Evolutionary conservation across 2,329 filamentous ascomycete species (phyloP), one percentile per base, ranked within the genome.

Genomic region (Pseudogymnoascus sp.): DNA sequence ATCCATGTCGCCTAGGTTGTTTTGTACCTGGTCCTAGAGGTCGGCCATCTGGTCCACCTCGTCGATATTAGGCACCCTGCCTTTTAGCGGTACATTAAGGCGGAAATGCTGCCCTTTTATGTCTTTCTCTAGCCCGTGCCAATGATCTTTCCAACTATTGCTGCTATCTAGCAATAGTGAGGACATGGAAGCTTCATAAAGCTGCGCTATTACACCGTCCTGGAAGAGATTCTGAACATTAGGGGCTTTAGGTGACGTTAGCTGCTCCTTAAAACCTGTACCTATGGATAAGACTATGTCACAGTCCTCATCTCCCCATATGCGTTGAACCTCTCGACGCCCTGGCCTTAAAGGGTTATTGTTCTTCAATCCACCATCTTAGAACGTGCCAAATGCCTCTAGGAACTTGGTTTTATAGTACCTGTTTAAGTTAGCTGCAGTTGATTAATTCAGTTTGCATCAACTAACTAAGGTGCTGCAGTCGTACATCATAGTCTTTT

Each of bases 111-210:
- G 59, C 25, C 61, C 44, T 38, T 65, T 67, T 37, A 56, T 44
- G 14, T 67, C 63, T 18, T 69, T 44, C 5, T 69, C 61, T n/a
- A 70, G 61, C 16, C 65, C 53, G 53, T 66, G 64, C 61, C 23
- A 63, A 21, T 69, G 60, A 64, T 70, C 68, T 60, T 63, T 62
- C 68, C 64, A 70, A 31, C 60, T 66, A 21, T 56, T 65, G 42
- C 68, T 44, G 14, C 68, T 60, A 59, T 69, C 64, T 21, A 68
- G 62, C 56, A 63, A 68, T 47, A 70, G 40, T 31, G 65, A 70
- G n/a, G 65, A 62, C 62, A 69, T 67, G 28, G 67, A 67, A 44
- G 66, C 67, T 60, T 63, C 63, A 62, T 65, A 70, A 25, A 70
- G 47, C 1, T 63, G 62, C 63, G 64, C 56, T 25, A 64, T 47